Evolutionary conservation across 202 grass and related monocot species (phyloP), one percentile per base, ranked within the genome.

Genomic region (Panicum hallii): DNA sequence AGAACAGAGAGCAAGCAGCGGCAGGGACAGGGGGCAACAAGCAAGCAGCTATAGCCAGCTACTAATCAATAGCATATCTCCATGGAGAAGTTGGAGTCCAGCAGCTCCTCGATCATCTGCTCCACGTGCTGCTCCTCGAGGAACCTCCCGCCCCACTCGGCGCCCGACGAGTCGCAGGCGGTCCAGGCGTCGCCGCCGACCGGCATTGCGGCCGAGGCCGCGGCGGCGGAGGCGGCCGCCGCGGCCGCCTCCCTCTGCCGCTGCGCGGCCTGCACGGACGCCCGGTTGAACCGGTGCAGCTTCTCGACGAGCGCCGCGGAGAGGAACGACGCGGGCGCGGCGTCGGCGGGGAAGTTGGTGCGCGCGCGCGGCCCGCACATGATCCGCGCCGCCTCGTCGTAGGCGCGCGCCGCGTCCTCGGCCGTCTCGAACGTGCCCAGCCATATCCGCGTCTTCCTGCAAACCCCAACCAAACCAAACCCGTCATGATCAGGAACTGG

Each of bases 401-500:
- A 96, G 11, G 93, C 93, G 15, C 91, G 80, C 74, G 93, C 93
- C 64, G 93, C 93, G 79, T 96, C 93, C 79, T 96, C 89, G 9
- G 93, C 93, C 53, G 91, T 91, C 86, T 93, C 93, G 87, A 93
- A 96, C 4, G 93, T 96, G 56, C 93, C 93, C 17, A 96, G 86
- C 93, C 93, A 96, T 74, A 94, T 90, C 82, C 93, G 40, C 61
- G 85, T 88, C 87, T 94, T 94, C 88, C 93, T 94, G 89, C 46
- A 65, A 46, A 53, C 47, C 38, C 78, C 52, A 19, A 67, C 9
- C 70, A 19, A 43, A 26, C 82, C 48, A 11, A 3, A 8, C 26
- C 2, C 0, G 6, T 17, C 9, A 30, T 2, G 4, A 14, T 15
- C 60, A 63, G 55, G 67, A 72, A 54, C 17, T 19, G 75, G 56